Evolutionary conservation across 495 filamentous ascomycete species (phyloP).

Genomic region (Penicillium coffeae): DNA sequence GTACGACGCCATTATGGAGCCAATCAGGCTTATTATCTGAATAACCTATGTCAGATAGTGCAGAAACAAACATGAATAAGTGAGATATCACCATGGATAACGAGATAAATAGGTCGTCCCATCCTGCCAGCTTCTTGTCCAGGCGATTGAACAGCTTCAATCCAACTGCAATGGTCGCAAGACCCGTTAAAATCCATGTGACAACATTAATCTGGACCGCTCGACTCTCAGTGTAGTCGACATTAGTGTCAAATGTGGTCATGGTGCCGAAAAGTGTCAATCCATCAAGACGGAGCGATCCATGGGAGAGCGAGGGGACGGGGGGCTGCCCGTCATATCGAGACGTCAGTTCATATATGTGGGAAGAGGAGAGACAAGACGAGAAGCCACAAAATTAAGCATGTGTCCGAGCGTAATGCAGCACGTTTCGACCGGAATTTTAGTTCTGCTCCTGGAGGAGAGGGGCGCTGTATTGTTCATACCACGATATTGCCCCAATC

Average conservation of each 20-base stretch:
- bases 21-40: constrained; percentile 23
- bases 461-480: background rate
- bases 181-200: constrained; percentile 18
- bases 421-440: background rate
- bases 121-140: constrained; percentile 7
- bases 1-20: constrained; percentile 18
- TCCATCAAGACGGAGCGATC: background rate
- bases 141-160: constrained; percentile 17
- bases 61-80: background rate
- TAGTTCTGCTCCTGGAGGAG: background rate
- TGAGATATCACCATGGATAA: constrained; percentile 16
- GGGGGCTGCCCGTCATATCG: background rate
- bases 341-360: background rate
- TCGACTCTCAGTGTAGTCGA: constrained; percentile 12
- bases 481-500: background rate
- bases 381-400: too few relatives aligned
- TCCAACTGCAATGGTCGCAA: constrained; percentile 11
- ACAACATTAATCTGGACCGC: constrained; percentile 12
- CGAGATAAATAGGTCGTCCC: constrained; percentile 27
- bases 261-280: constrained; percentile 4
- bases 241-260: constrained; percentile 13
- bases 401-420: too few relatives aligned
- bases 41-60: background rate
- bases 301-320: background rate
- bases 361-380: background rate